Conservation (phyloP, 768 basidiomycete genomes). For the Lentinus tigrinus region DNA sequence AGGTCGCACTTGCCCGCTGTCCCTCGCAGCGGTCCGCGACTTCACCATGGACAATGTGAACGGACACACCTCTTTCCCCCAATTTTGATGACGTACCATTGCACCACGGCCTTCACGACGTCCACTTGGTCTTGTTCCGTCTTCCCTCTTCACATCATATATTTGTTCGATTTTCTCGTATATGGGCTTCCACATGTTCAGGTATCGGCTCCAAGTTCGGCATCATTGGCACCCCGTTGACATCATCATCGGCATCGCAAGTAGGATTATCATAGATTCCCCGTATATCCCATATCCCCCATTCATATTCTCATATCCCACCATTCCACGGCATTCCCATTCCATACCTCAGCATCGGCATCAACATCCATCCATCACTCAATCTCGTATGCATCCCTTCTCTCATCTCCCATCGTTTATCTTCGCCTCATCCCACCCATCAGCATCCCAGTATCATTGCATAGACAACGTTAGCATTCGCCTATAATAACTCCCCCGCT, state of each 20-base stretch:
- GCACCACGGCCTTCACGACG: not conserved
- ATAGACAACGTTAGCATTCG: not conserved
- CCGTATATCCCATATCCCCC: constrained; percentile 2
- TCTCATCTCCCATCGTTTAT: not conserved
- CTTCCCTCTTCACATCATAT: not conserved
- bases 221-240: not conserved
- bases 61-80: not conserved
- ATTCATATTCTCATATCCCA: not conserved
- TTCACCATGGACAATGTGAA: not conserved
- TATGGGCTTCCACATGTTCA: not conserved
- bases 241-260: constrained; percentile 4
- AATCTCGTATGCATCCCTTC: not conserved
- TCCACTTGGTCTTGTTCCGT: not conserved
- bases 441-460: not conserved
- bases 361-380: not conserved
- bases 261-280: constrained; percentile 2
- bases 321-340: not conserved
- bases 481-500: not conserved
- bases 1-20: not conserved
- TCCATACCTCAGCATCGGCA: not conserved
- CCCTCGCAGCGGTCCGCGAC: not conserved
- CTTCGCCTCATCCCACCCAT: not conserved
- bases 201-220: not conserved
- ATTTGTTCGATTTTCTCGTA: not conserved
- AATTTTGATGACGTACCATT: not conserved